Conservation (phyloP, 371 early-diverging fungal genomes). For the Mortierella sp. region DNA sequence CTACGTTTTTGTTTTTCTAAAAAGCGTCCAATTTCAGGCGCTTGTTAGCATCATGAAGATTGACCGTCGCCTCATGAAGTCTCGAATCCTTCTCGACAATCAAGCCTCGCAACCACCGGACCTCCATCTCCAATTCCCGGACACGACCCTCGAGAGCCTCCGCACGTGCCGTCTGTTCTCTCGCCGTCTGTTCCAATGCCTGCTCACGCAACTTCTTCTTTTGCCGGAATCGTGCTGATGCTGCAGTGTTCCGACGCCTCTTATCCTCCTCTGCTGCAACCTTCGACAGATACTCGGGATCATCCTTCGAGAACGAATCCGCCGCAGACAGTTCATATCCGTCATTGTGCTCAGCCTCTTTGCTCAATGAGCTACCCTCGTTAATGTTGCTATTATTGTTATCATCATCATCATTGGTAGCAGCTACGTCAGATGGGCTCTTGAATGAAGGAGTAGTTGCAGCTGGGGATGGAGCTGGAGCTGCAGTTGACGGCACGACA, state of each 20-base stretch:
- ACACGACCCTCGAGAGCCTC: conserved; percentile 77
- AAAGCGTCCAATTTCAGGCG: not conserved
- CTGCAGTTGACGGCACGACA: not conserved
- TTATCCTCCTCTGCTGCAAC: conserved; percentile 77
- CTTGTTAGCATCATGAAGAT: conserved; percentile 1
- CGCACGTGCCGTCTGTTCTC: conserved; percentile 81
- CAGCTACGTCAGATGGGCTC: not conserved
- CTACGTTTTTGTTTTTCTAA: too few species aligned
- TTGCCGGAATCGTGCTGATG: conserved; percentile 93
- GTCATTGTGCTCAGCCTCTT: conserved; percentile 4
- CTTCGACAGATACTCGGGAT: conserved; percentile 19
- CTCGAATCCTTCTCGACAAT: conserved; percentile 84
- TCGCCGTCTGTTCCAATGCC: conserved; percentile 83
- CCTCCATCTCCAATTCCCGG: conserved; percentile 88
- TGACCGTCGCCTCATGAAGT: conserved; percentile 55
- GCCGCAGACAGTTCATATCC: conserved; percentile 10
- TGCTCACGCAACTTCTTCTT: conserved; percentile 94
- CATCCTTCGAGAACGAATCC: conserved; percentile 24
- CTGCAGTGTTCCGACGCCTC: conserved; percentile 92
- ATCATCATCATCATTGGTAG: not conserved
- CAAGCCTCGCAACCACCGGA: conserved; percentile 88
- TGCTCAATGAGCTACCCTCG: too few species aligned
- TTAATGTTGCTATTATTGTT: too few species aligned
- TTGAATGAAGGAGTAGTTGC: not conserved
- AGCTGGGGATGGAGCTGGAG: not conserved